phyloP scores from a whole-genome alignment of 441 rosid species.

The Erodium moschatum region DNA sequence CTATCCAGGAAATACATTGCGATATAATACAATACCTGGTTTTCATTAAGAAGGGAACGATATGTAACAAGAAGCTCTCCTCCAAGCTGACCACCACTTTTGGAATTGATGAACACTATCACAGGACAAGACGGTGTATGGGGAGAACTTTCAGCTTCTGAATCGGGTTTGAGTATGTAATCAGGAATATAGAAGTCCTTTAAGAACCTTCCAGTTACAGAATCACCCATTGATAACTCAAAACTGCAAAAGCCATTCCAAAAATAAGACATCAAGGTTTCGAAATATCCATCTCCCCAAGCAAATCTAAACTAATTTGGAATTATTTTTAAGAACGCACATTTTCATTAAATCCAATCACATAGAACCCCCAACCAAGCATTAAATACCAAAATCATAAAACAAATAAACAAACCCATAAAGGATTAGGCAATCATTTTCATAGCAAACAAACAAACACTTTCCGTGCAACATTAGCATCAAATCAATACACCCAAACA shows the following conservation, averaged over 20 bases:
- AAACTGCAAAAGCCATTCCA: constrained; percentile 21
- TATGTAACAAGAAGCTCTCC: constrained; percentile 35
- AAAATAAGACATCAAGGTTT: constrained; percentile 3
- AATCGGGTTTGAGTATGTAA: constrained; percentile 31
- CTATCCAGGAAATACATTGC: no score
- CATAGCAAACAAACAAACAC: not conserved
- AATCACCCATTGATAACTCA: constrained; percentile 18
- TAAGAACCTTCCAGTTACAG: constrained; percentile 13
- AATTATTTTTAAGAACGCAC: not conserved
- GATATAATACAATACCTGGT: constrained; percentile 27
- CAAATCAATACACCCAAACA: not conserved
- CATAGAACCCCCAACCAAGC: no score
- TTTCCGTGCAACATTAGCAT: no score
- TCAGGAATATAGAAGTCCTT: constrained; percentile 31
- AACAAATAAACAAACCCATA: not conserved
- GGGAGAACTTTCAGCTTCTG: constrained; percentile 11
- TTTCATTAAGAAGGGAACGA: constrained; percentile 33
- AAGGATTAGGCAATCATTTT: not conserved
- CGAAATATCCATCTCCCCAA: not conserved
- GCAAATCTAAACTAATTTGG: not conserved
- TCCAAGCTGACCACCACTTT: constrained; percentile 46
- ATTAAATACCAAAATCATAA: no score
- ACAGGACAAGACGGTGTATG: constrained; percentile 36
- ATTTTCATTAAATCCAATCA: not conserved
- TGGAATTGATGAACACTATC: constrained; percentile 40